Base-by-base conservation (phyloP, 176 grass and related monocot species). In the Luzula sylvatica region DNA sequence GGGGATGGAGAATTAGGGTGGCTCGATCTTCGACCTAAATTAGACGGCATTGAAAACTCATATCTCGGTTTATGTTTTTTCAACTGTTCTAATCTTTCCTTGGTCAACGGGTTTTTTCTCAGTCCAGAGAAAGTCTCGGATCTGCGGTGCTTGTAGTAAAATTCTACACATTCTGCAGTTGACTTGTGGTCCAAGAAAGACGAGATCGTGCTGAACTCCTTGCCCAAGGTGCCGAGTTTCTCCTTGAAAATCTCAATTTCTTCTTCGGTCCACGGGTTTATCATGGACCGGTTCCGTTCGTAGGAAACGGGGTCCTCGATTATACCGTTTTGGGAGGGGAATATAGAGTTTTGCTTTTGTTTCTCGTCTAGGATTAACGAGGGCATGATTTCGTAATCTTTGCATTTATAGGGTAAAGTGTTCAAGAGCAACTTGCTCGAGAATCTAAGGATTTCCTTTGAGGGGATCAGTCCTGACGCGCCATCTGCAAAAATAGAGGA, bases 181-280 rank as follows among this genome's bases (percentile, higher is more conserved):
- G 50, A 75, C 56, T 79, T 86, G 40, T 52, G 64, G 35, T 49
- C 57, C n/a, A 45, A 22, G 57, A 68, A 68, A 39, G 44, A 76
- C 16, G 68, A 55, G 13, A 66, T 67, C 39, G 24, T 72, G 3
- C n/a, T 52, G 20, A 86, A 58, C 41, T 60, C 58, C 42, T 75
- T 57, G 60, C 53, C 71, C 61, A 67, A 63, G 49, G 51, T 54
- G 40, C 42, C 79, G 62, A 82, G 55, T 59, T 72, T 76, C 61
- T 82, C 79, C 72, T 76, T 71, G 46, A 82, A 72, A 66, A 72
- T 45, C 61, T 58, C 51, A 32, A 63, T 77, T 78, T 83, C 73
- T 65, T 83, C 55, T 32, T 61, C 61, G 15, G 50, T 73, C 73
- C 80, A 83, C 14, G 68, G 64, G 25, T 73, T 77, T 56, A 83